phyloP scores from a whole-genome alignment of 495 filamentous ascomycete genomes.

The Haplographium delicatum region DNA sequence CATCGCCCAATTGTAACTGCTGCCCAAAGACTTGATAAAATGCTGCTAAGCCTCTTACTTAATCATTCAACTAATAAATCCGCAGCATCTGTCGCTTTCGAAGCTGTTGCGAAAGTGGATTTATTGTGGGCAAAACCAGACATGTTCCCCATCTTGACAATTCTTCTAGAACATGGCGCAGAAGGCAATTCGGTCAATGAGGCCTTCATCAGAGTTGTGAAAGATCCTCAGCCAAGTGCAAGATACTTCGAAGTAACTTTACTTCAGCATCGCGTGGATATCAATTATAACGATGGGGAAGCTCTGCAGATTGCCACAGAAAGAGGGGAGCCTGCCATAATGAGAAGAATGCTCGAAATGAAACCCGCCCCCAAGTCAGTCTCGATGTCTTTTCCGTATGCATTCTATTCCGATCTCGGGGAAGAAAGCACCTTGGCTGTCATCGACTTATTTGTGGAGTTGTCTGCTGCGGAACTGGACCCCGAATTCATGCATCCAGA shows the following conservation, averaged over 20 bases:
- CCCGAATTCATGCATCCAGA: conserved; percentile 10
- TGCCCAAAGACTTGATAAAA: background rate
- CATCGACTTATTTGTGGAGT: conserved; percentile 9
- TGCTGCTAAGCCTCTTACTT: conserved; percentile 3
- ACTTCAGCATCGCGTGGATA: conserved; percentile 4
- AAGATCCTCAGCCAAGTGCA: background rate
- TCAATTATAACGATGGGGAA: conserved; percentile 13
- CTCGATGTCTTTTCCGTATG: conserved; percentile 10
- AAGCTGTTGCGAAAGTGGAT: background rate
- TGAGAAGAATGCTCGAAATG: conserved; percentile 8
- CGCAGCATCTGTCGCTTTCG: conserved; percentile 7
- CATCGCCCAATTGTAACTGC: conserved; percentile 5
- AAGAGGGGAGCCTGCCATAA: conserved; percentile 4
- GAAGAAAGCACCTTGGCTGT: conserved; percentile 3
- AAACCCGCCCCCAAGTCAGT: conserved; percentile 1
- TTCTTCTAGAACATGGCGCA: conserved; percentile 14
- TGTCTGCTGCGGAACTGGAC: conserved; percentile 1
- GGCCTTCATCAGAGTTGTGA: conserved; percentile 10
- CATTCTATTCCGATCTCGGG: background rate
- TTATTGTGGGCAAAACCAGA: conserved; percentile 8
- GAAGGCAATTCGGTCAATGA: conserved; percentile 6
- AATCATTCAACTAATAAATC: conserved; percentile 1
- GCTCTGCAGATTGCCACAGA: conserved; percentile 12
- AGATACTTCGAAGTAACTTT: conserved; percentile 7
- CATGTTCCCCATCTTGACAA: background rate